Evolutionary conservation across 2,329 filamentous ascomycete species (phyloP).

Genomic region (Zymoseptoria ardabiliae): DNA sequence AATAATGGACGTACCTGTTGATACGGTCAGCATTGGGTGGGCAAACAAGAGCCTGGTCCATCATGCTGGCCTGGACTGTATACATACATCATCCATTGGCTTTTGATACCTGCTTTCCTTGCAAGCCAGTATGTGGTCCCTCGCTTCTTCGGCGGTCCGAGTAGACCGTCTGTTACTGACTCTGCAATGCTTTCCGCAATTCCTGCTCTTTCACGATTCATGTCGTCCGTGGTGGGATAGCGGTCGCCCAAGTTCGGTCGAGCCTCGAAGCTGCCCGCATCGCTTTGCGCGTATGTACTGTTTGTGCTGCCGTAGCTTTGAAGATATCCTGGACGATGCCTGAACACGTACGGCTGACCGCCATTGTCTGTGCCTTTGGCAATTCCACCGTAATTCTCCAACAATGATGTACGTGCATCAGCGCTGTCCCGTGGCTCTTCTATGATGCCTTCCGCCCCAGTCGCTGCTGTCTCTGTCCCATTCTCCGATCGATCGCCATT

Average conservation of each 20-base stretch:
- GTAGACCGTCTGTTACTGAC: constrained; percentile 37
- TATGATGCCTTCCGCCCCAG: constrained; percentile 12
- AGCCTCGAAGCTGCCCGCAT: constrained; percentile 18
- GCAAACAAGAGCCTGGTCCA: neutral
- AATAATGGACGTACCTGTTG: constrained; percentile 78
- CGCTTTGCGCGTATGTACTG: constrained; percentile 17
- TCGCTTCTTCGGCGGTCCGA: constrained; percentile 52
- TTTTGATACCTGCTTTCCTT: constrained; percentile 64
- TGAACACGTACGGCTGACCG: constrained; percentile 42
- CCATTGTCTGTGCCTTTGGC: neutral
- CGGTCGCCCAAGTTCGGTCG: constrained; percentile 24
- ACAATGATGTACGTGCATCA: constrained; percentile 33
- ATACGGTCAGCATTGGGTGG: constrained; percentile 12
- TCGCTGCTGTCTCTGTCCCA: constrained; percentile 9
- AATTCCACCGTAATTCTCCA: constrained; percentile 19
- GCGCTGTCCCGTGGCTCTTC: constrained; percentile 25
- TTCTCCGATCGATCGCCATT: constrained; percentile 12
- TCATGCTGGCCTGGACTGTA: neutral
- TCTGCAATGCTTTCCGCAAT: constrained; percentile 36
- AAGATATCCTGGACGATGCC: constrained; percentile 54
- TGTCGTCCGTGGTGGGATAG: constrained; percentile 11
- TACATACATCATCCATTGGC: constrained; percentile 64
- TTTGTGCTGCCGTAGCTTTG: constrained; percentile 42
- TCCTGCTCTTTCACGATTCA: constrained; percentile 25
- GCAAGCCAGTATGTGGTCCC: constrained; percentile 66